phyloP scores from a whole-genome alignment of 495 filamentous ascomycete species.

The Neurospora sublineolata region DNA sequence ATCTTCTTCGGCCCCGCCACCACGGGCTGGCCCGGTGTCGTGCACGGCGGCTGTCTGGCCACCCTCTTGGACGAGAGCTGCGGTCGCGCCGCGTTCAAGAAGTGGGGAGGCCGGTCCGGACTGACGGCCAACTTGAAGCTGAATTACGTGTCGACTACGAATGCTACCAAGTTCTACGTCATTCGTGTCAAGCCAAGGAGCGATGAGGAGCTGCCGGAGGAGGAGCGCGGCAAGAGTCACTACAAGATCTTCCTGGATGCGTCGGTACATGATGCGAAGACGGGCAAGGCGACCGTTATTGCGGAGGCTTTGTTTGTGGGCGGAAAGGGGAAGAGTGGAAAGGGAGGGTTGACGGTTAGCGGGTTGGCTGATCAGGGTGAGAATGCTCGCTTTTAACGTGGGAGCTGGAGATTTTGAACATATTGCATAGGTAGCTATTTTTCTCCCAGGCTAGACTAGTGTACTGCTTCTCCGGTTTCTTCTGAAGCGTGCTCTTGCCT shows the following conservation, averaged over 20 bases:
- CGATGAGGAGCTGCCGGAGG: slow-evolving; percentile 17
- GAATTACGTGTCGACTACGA: slow-evolving; percentile 47
- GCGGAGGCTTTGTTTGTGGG: slow-evolving; percentile 54
- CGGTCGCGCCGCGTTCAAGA: slow-evolving; percentile 39
- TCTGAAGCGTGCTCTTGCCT: background rate
- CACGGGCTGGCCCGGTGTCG: slow-evolving; percentile 63
- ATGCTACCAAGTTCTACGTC: slow-evolving; percentile 51
- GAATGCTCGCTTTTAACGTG: background rate
- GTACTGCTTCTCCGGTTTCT: background rate
- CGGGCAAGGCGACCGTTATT: slow-evolving; percentile 41
- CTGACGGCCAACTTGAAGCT: slow-evolving; percentile 57
- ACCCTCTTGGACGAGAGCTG: slow-evolving; percentile 61
- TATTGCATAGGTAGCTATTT: background rate
- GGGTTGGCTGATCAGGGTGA: background rate
- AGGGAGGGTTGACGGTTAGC: background rate
- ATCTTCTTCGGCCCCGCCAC: slow-evolving; percentile 52
- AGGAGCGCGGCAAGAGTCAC: slow-evolving; percentile 37
- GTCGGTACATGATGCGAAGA: slow-evolving; percentile 25
- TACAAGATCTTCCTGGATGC: slow-evolving; percentile 49
- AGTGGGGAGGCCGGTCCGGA: slow-evolving; percentile 32
- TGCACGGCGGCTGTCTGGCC: slow-evolving; percentile 65
- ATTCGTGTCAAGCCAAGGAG: slow-evolving; percentile 37
- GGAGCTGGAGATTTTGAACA: background rate
- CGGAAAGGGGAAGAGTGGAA: slow-evolving; percentile 7
- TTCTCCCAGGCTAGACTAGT: background rate